phyloP scores from a whole-genome alignment of 768 basidiomycete species.

The Leccinum disarticulatum region DNA sequence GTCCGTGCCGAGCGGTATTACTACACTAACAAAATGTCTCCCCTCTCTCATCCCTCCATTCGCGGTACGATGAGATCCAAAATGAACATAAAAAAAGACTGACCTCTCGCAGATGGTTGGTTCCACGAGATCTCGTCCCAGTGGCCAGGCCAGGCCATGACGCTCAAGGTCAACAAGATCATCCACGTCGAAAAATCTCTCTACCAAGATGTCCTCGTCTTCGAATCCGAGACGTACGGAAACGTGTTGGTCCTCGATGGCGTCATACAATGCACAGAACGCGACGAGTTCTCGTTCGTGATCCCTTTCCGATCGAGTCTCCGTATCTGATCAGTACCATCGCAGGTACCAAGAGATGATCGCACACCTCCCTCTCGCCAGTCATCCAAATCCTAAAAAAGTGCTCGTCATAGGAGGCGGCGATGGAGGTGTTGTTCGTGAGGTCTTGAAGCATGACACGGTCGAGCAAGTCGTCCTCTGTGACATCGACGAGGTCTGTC shows the following conservation, averaged over 20 bases:
- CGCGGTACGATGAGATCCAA: slow-evolving; percentile 36
- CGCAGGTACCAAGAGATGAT: slow-evolving; percentile 98
- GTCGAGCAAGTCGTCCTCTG: slow-evolving; percentile 93
- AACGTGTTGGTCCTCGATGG: slow-evolving; percentile 96
- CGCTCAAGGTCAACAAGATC: slow-evolving; percentile 92
- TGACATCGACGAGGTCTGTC: slow-evolving; percentile 90
- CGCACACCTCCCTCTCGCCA: slow-evolving; percentile 91
- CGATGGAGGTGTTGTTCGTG: slow-evolving; percentile 96
- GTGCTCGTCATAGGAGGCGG: slow-evolving; percentile 98
- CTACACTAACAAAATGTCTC: slow-evolving; percentile 42
- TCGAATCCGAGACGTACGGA: slow-evolving; percentile 94
- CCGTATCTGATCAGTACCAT: background rate
- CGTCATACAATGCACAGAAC: slow-evolving; percentile 95
- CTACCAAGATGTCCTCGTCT: slow-evolving; percentile 97
- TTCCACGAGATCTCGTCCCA: slow-evolving; percentile 93
- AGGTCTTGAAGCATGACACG: slow-evolving; percentile 90
- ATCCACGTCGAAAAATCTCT: slow-evolving; percentile 90
- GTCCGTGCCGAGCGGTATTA: slow-evolving; percentile 5
- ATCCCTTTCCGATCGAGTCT: background rate
- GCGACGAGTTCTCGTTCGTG: slow-evolving; percentile 96
- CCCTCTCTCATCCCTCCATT: slow-evolving; percentile 56
- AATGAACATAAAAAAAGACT: slow-evolving; percentile 8
- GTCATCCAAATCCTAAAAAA: slow-evolving; percentile 93
- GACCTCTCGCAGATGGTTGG: slow-evolving; percentile 71
- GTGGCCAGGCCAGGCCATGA: slow-evolving; percentile 98